Percentiles rank a stretch among this genome's conserved stretches.
phyloP scores from a whole-genome alignment of 73 alveolate genomes.

The Paramecium pentaurelia region DNA sequence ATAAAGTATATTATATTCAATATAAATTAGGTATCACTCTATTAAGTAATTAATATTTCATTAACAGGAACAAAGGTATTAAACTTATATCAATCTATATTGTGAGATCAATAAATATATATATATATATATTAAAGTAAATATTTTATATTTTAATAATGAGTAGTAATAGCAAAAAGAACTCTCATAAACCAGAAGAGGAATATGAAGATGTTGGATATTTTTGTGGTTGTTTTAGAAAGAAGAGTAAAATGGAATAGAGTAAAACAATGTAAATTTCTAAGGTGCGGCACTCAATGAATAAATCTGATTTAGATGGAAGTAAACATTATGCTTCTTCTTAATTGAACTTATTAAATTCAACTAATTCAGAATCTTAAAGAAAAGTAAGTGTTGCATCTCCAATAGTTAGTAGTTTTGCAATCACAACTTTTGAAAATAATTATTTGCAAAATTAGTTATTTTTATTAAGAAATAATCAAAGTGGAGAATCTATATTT shows the following conservation, averaged over 20 bases:
- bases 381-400: not conserved
- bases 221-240: not conserved
- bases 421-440: not conserved
- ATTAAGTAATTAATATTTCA: not conserved
- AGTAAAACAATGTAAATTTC: not conserved
- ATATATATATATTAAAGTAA: not conserved
- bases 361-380: not conserved
- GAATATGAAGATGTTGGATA: not conserved
- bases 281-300: not conserved
- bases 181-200: not conserved
- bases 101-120: not conserved
- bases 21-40: not conserved
- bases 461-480: not conserved
- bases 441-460: not conserved
- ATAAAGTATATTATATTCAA: not conserved
- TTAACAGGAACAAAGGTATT: not conserved
- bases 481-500: not conserved
- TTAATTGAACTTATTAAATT: not conserved
- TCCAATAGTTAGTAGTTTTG: constrained; percentile 9
- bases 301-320: not conserved
- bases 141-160: not conserved
- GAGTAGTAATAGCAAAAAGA: not conserved
- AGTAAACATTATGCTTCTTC: not conserved
- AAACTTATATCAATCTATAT: not conserved
- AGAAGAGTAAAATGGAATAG: not conserved